phyloP scores from a whole-genome alignment of 1,284 basidiomycete species.

The Exobasidium cylindrosporum region DNA sequence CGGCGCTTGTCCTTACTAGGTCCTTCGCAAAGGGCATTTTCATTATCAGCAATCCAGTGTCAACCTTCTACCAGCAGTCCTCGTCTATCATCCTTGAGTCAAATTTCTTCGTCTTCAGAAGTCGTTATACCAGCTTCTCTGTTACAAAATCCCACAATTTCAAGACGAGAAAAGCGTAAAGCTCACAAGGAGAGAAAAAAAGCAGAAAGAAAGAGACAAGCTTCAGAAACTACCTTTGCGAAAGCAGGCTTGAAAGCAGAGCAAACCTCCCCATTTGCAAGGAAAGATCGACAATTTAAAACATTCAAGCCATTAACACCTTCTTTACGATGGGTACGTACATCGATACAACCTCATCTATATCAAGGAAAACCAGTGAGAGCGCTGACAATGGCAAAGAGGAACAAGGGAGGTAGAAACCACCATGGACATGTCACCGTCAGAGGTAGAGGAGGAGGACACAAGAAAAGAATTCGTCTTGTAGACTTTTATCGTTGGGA shows the following conservation, averaged over 20 bases:
- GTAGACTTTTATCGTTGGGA: constrained; percentile 77
- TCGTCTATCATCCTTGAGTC: neutral
- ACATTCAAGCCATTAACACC: constrained; percentile 85
- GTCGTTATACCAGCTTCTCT: neutral
- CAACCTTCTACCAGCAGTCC: neutral
- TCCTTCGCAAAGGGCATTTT: neutral
- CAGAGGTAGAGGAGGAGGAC: constrained; percentile 84
- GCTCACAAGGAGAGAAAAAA: constrained; percentile 35
- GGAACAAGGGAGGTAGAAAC: constrained; percentile 84
- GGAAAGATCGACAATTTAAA: constrained; percentile 64
- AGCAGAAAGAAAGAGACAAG: constrained; percentile 23
- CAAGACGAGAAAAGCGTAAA: constrained; percentile 37
- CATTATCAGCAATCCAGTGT: neutral
- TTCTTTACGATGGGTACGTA: constrained; percentile 77
- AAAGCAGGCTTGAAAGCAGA: constrained; percentile 40
- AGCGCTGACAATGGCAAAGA: constrained; percentile 76
- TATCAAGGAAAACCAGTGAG: constrained; percentile 76
- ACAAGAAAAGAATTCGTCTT: constrained; percentile 77
- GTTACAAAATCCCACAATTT: neutral
- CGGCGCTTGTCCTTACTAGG: neutral
- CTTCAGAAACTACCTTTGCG: constrained; percentile 36
- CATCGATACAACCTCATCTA: constrained; percentile 76
- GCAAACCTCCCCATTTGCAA: constrained; percentile 43
- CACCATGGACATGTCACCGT: constrained; percentile 78
- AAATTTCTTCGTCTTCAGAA: neutral